phyloP scores from a whole-genome alignment of 495 filamentous ascomycete species.

The Friedmanniomyces endolithicus region DNA sequence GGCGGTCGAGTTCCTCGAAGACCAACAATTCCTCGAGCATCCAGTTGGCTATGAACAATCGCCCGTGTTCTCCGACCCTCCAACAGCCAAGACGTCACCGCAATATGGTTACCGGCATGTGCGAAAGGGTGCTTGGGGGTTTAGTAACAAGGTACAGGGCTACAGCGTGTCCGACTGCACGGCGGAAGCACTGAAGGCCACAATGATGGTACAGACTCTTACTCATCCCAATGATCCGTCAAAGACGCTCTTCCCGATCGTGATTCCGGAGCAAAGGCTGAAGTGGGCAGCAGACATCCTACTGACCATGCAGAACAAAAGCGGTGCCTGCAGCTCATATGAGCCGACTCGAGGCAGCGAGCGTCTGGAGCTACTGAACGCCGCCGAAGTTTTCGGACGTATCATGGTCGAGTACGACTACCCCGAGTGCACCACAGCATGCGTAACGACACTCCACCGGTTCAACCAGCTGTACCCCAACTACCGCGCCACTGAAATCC shows the following conservation, averaged over 20 bases:
- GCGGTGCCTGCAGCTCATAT: conserved; percentile 83
- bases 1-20: conserved; percentile 75
- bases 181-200: conserved; percentile 76
- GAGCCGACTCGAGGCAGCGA: conserved; percentile 68
- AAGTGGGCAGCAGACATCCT: conserved; percentile 83
- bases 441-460: conserved; percentile 73
- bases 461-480: conserved; percentile 72
- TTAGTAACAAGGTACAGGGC: conserved; percentile 81
- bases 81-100: conserved; percentile 7
- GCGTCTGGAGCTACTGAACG: conserved; percentile 74
- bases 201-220: conserved; percentile 71
- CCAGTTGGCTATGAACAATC: conserved; percentile 52
- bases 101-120: conserved; percentile 79
- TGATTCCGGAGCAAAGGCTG: conserved; percentile 62
- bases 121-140: conserved; percentile 89
- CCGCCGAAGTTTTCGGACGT: conserved; percentile 87
- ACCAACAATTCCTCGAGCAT: conserved; percentile 57
- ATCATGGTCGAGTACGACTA: conserved; percentile 99
- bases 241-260: conserved; percentile 44
- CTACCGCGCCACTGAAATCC: conserved; percentile 67
- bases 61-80: conserved; percentile 43
- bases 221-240: conserved; percentile 32
- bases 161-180: conserved; percentile 94
- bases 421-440: conserved; percentile 91
- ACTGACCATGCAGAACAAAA: conserved; percentile 79